Evolutionary conservation across 208 protist genomes (phyloP), one percentile per base, ranked within the genome.

Genomic region (Balamuthia mandrillaris): DNA sequence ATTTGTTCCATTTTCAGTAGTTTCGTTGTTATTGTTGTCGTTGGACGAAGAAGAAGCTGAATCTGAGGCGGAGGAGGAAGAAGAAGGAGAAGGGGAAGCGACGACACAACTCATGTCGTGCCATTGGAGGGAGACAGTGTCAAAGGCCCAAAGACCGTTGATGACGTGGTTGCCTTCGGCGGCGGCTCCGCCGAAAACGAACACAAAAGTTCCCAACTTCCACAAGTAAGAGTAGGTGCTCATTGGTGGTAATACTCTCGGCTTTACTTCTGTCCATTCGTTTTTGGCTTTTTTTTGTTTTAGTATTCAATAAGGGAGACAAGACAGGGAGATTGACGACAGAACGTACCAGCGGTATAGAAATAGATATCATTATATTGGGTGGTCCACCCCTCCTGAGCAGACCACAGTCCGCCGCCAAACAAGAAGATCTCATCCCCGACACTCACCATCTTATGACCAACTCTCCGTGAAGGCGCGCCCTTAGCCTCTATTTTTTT

Each of bases 401-500:
- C 24, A n/a, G 74, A 82, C 74, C 74, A 82, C 39, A 82, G 35
- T n/a, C 74, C 74, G 16, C 74, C 74, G n/a, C 74, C 74, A 63
- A 82, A 66, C 4, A 82, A 37, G 33, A 65, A 82, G n/a, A 82
- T 65, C 49, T 63, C 41, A n/a, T 27, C 74, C 12, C 51, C 16
- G 21, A 82, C 6, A 18, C 51, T 52, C 21, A 39, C 24, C 74
- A 82, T 82, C 49, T 47, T 61, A 35, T 82, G 74, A 5, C 74
- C 74, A 31, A 82, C 74, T 21, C 74, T 45, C 12, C 31, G 41
- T 5, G 74, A 82, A 6, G 74, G 74, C 29, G 51, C 47, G 51
- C 63, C 63, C 54, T 65, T 82, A 21, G 74, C 74, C n/a, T 82
- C 33, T 2, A 82, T 14, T 37, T 63, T 82, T 3, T 45, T 82